Base-by-base conservation (phyloP, 371 early-diverging fungal species). In the Batrachochytrium dendrobatidis region DNA sequence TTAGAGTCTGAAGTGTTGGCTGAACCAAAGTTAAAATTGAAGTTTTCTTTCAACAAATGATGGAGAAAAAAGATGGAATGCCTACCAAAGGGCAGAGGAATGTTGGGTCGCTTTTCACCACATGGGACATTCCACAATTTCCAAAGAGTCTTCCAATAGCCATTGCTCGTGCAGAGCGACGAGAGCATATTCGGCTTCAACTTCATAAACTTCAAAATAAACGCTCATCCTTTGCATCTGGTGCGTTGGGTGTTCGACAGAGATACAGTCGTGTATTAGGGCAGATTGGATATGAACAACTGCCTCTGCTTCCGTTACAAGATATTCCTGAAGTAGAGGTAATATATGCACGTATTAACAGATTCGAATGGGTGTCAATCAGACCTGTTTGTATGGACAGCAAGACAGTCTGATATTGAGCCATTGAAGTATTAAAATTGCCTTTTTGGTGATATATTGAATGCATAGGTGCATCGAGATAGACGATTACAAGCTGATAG, bases 281-380 rank as follows among this genome's bases (percentile, higher is more conserved):
- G 6, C 49, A 63, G 22, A 51, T 68, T 24, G 65, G 71, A 30
- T 65, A 69, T 34, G 72, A 72, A n/a, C 62, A 64, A 34, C 59
- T 75, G 46, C 58, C 62, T 18, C 44, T 75, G 12, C 55, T 58
- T 30, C 65, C 68, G 3, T 34, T 74, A 22, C 58, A 26, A 5
- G 46, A 45, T 26, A 45, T 45, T 12, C 46, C 69, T 0, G 29
- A 58, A 22, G 51, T 69, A 3, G 70, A 72, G 34, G 72, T 66
- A 44, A 64, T n/a, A n/a, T n/a, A n/a, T n/a, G 59, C 39, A 26
- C n/a, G n/a, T n/a, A n/a, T n/a, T n/a, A n/a, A n/a, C n/a, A n/a
- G n/a, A n/a, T n/a, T n/a, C n/a, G n/a, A n/a, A n/a, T n/a, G n/a
- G n/a, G n/a, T n/a, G n/a, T n/a, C n/a, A n/a, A n/a, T n/a, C n/a